Evolutionary conservation across 2,329 filamentous ascomycete genomes (phyloP).

Genomic region (Colletotrichum salicis): DNA sequence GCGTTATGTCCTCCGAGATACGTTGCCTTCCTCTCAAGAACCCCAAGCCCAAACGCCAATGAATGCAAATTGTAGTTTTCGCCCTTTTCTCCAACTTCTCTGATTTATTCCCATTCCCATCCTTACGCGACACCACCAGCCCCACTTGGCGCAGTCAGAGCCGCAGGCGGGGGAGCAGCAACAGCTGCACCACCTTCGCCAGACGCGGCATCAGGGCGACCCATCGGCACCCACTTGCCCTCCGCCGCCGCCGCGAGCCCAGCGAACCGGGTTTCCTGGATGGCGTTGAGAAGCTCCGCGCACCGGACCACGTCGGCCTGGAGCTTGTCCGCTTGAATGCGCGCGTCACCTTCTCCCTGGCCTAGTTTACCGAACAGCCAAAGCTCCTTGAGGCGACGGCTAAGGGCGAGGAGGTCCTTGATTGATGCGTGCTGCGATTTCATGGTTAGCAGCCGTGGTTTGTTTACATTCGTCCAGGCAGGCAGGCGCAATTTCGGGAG

Average conservation of each 20-base stretch:
- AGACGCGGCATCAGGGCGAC: conserved; percentile 8
- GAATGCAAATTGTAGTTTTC: background rate
- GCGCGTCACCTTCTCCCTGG: conserved; percentile 47
- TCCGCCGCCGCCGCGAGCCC: conserved; percentile 48
- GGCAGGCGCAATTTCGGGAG: too few species aligned
- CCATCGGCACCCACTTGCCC: conserved; percentile 49
- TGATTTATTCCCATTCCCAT: background rate
- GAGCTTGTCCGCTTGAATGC: conserved; percentile 49
- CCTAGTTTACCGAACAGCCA: conserved; percentile 57
- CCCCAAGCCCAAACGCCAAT: conserved; percentile 16
- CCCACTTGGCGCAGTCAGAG: background rate
- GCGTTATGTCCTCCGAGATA: background rate
- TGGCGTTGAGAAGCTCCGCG: conserved; percentile 46
- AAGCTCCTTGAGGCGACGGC: conserved; percentile 57
- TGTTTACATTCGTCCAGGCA: too few species aligned
- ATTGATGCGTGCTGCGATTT: conserved; percentile 50
- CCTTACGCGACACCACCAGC: background rate
- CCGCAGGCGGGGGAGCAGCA: background rate
- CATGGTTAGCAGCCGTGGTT: background rate
- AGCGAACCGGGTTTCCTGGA: conserved; percentile 48
- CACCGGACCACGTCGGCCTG: conserved; percentile 50
- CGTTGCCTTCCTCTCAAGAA: background rate
- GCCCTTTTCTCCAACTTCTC: too few species aligned
- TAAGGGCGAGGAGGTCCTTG: conserved; percentile 57
- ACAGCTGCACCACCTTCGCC: background rate